These are phyloP conservation scores for Colletotrichum karsti DNA, from an alignment of 2,329 filamentous ascomycete genomes.

Conservation along the genomic window DNA sequence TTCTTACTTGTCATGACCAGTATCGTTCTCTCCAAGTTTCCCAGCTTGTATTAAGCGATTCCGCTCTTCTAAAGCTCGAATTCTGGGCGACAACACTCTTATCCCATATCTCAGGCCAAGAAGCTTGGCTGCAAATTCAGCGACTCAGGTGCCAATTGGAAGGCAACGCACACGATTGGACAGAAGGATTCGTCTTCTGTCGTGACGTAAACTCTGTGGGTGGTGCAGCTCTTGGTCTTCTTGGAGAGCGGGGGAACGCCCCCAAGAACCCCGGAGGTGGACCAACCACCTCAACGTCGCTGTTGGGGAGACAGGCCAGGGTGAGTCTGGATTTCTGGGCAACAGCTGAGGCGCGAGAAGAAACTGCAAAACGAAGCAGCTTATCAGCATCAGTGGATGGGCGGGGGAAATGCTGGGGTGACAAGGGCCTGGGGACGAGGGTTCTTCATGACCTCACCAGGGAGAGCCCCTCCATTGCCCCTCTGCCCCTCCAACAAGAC, in stretches of 20 bases:
- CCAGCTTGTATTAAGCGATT: too few species aligned
- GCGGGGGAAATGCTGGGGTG: conserved; percentile 10
- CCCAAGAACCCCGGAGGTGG: neutral
- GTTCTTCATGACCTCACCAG: neutral
- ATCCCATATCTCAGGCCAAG: conserved; percentile 1
- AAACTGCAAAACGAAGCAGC: conserved; percentile 9
- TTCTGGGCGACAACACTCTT: neutral
- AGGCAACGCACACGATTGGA: neutral
- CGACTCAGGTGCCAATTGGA: neutral
- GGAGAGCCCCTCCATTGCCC: neutral
- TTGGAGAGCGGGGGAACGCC: conserved; percentile 18
- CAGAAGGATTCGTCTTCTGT: neutral
- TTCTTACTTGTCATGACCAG: too few species aligned
- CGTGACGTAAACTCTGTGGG: conserved; percentile 20
- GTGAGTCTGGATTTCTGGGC: conserved; percentile 7
- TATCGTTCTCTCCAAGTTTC: neutral
- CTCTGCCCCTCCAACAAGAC: neutral
- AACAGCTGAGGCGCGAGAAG: neutral
- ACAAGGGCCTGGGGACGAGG: neutral
- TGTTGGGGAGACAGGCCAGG: neutral
- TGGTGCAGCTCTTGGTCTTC: conserved; percentile 13
- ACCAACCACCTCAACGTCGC: neutral
- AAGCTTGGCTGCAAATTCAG: conserved; percentile 6
- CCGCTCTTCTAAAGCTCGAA: neutral
- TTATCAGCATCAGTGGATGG: conserved; percentile 15